Evolutionary conservation across 805 yeast genomes (phyloP).

Genomic region (Dipodascus albidus): DNA sequence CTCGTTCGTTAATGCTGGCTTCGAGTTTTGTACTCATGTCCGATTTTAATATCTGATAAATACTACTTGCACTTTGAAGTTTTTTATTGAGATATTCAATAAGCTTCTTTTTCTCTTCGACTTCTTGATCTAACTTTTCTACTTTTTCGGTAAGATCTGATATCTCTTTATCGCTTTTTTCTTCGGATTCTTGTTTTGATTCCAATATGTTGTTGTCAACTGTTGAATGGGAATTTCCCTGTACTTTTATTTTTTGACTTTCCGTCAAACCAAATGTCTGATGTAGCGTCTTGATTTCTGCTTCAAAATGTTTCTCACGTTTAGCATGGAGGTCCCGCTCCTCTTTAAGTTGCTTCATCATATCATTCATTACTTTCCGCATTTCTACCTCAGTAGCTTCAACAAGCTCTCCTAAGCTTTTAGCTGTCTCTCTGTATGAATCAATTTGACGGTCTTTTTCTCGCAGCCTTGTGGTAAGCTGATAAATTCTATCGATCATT

Average conservation of each 20-base stretch:
- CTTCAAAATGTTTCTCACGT: neutral
- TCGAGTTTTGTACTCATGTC: neutral
- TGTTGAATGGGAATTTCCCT: too few species aligned
- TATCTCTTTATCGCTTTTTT: too few species aligned
- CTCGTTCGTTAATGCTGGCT: neutral
- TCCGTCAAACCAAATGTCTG: too few species aligned
- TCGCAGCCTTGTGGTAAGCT: neutral
- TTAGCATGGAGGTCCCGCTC: neutral
- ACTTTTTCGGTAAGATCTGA: neutral
- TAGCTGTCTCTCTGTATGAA: neutral
- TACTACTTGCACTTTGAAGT: neutral
- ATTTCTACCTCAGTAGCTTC: neutral
- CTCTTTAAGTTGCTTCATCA: too few species aligned
- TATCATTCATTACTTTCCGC: too few species aligned
- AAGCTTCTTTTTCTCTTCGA: neutral
- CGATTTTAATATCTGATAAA: neutral
- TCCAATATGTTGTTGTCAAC: too few species aligned
- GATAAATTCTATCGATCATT: neutral
- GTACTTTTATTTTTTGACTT: too few species aligned
- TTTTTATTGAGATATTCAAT: neutral
- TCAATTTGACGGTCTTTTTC: neutral
- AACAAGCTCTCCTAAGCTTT: neutral
- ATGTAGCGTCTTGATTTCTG: neutral
- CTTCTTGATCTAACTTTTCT: neutral
- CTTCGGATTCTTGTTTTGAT: too few species aligned